Evolutionary conservation across 805 yeast species (phyloP).

Genomic region (Spathaspora sp.): DNA sequence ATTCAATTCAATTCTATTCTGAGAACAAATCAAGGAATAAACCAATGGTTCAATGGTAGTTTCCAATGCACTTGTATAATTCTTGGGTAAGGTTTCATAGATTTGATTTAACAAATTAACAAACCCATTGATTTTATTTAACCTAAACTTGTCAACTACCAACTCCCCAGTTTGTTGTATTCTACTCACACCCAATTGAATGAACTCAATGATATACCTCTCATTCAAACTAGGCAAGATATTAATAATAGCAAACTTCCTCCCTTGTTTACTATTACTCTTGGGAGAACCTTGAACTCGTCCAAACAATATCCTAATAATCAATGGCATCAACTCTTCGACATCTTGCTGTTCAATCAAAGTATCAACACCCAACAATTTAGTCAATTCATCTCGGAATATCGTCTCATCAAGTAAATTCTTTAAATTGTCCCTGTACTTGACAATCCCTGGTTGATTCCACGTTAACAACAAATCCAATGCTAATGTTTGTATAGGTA

Average conservation of each 20-base stretch:
- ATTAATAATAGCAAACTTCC: conserved; percentile 67
- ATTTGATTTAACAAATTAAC: conserved; percentile 57
- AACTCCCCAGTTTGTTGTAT: conserved; percentile 40
- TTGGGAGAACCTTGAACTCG: conserved; percentile 68
- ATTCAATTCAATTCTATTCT: conserved; percentile 21
- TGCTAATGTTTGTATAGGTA: conserved; percentile 68
- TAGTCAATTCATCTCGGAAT: conserved; percentile 80
- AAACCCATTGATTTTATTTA: conserved; percentile 53
- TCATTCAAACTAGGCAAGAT: conserved; percentile 56
- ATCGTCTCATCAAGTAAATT: conserved; percentile 78
- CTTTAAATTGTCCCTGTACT: conserved; percentile 68
- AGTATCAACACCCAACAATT: conserved; percentile 47
- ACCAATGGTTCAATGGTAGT: conserved; percentile 55
- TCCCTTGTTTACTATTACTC: conserved; percentile 69
- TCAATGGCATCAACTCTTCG: conserved; percentile 59
- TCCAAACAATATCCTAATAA: conserved; percentile 80
- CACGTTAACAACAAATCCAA: conserved; percentile 65
- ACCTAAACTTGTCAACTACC: conserved; percentile 14
- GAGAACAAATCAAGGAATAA: conserved; percentile 53
- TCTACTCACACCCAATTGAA: conserved; percentile 51
- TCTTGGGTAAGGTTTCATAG: conserved; percentile 55
- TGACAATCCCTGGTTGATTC: conserved; percentile 53
- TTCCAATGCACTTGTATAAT: conserved; percentile 45
- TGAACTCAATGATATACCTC: conserved; percentile 53
- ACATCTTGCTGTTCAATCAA: conserved; percentile 62